Percentiles rank a stretch among this genome's conserved stretches.
These are phyloP conservation scores for Epichloe scottii DNA, from an alignment of 2,329 filamentous ascomycete species.

Conservation along the genomic window DNA sequence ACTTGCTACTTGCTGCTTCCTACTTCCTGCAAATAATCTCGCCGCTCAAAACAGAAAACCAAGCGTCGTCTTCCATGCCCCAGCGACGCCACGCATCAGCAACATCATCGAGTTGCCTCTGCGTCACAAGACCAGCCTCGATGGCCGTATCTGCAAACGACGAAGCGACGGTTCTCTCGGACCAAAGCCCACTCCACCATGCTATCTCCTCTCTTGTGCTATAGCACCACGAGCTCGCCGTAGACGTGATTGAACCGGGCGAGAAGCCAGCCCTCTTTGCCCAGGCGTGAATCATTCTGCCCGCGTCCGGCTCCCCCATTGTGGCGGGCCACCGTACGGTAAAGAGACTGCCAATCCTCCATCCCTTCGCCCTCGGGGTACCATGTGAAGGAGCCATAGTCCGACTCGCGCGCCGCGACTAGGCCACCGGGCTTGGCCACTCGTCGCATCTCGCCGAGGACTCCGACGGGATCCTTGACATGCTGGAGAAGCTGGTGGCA, in stretches of 20 bases:
- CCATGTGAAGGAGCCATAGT: constrained; percentile 11
- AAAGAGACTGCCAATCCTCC: constrained; percentile 10
- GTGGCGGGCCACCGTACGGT: constrained; percentile 6
- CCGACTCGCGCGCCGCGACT: constrained; percentile 19
- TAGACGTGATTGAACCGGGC: constrained; percentile 4
- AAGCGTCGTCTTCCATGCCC: constrained; percentile 8
- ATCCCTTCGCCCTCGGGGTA: constrained; percentile 12
- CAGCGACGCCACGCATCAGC: constrained; percentile 5
- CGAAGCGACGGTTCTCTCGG: constrained; percentile 10
- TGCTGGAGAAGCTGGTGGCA: constrained; percentile 28
- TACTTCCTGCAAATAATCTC: constrained; percentile 5
- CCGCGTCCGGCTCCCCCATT: constrained; percentile 13
- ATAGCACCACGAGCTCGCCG: constrained; percentile 13
- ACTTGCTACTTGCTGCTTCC: background rate
- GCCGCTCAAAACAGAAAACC: constrained; percentile 3
- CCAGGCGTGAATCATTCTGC: constrained; percentile 12
- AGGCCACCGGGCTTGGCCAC: constrained; percentile 29
- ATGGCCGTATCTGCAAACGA: constrained; percentile 3
- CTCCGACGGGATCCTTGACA: constrained; percentile 20
- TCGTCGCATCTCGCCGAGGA: constrained; percentile 27
- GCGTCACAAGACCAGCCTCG: constrained; percentile 4
- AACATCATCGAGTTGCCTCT: background rate
- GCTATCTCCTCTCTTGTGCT: constrained; percentile 9
- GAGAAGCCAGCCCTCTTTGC: constrained; percentile 11
- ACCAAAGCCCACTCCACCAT: constrained; percentile 13